These are phyloP conservation scores for Cladosporium cucumerinum DNA, from an alignment of 2,329 filamentous ascomycete genomes.

Conservation along the genomic window DNA sequence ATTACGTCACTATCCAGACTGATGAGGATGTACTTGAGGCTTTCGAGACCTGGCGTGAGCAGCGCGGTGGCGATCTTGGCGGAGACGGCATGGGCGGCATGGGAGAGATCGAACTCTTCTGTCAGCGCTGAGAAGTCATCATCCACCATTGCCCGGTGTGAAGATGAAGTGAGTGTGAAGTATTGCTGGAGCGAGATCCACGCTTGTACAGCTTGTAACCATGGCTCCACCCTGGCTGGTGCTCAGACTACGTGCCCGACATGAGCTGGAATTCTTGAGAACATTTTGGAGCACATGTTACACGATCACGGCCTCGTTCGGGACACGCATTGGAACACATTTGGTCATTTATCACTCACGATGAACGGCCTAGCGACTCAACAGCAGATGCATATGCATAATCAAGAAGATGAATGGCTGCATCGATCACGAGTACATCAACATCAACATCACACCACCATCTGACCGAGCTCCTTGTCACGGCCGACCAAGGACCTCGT, in stretches of 20 bases:
- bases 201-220: not conserved
- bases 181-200: not conserved
- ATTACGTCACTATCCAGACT: conserved; percentile 42
- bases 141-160: not conserved
- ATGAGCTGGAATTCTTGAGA: not conserved
- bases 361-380: not conserved
- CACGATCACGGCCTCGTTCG: not conserved
- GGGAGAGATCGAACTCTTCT: conserved; percentile 87
- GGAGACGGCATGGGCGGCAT: conserved; percentile 54
- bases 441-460: not conserved
- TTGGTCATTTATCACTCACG: not conserved
- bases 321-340: not conserved
- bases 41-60: conserved; percentile 90
- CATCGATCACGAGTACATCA: not conserved
- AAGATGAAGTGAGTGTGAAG: not conserved
- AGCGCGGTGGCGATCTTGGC: conserved; percentile 45
- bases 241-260: not conserved
- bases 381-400: not conserved
- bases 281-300: not conserved
- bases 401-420: not conserved
- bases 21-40: conserved; percentile 96
- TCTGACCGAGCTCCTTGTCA: not conserved
- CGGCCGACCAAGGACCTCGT: not conserved
- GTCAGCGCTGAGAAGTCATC: conserved; percentile 49
- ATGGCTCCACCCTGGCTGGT: not conserved